A percentile compares a stretch with the other conserved stretches of the same genome.
Evolutionary conservation across 108 stramenopile genomes (phyloP).

Genomic region (Cyclotella atomus): DNA sequence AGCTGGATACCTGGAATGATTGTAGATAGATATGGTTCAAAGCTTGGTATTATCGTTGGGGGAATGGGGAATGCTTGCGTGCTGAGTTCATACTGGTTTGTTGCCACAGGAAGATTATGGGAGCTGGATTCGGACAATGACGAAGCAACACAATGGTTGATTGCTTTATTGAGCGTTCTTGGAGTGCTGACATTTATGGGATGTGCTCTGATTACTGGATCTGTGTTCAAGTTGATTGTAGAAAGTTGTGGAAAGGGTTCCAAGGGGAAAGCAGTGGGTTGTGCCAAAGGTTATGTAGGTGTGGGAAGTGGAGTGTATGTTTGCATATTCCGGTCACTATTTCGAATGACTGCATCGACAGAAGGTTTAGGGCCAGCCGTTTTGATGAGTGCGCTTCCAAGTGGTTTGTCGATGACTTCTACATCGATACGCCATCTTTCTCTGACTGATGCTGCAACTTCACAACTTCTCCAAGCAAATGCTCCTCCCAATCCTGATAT

Average conservation of each 20-base stretch:
- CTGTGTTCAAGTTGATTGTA: slow-evolving; percentile 84
- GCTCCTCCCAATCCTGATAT: slow-evolving; percentile 14
- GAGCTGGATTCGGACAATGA: not conserved
- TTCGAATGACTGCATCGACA: slow-evolving; percentile 6
- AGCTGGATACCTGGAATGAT: slow-evolving; percentile 79
- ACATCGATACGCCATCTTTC: not conserved
- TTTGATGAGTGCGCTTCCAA: slow-evolving; percentile 4
- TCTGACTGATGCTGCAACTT: not conserved
- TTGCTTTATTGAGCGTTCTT: slow-evolving; percentile 59
- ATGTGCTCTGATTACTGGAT: slow-evolving; percentile 76
- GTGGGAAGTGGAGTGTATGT: slow-evolving; percentile 70
- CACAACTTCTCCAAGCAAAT: not conserved
- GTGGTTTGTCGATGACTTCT: not conserved
- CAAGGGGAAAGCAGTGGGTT: slow-evolving; percentile 83
- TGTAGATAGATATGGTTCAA: slow-evolving; percentile 70
- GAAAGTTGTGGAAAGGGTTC: slow-evolving; percentile 65
- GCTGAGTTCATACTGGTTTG: slow-evolving; percentile 67
- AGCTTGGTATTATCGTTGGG: slow-evolving; percentile 55
- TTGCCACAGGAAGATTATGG: slow-evolving; percentile 48
- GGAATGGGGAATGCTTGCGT: slow-evolving; percentile 56
- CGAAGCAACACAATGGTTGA: slow-evolving; percentile 8
- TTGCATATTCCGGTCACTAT: slow-evolving; percentile 65
- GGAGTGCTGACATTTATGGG: slow-evolving; percentile 69
- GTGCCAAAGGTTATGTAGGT: slow-evolving; percentile 89
- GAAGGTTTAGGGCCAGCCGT: not conserved